A percentile compares a stretch with the other conserved stretches of the same genome.
phyloP scores from a whole-genome alignment of 2,329 filamentous ascomycete species.

The Pseudogymnoascus sp. region DNA sequence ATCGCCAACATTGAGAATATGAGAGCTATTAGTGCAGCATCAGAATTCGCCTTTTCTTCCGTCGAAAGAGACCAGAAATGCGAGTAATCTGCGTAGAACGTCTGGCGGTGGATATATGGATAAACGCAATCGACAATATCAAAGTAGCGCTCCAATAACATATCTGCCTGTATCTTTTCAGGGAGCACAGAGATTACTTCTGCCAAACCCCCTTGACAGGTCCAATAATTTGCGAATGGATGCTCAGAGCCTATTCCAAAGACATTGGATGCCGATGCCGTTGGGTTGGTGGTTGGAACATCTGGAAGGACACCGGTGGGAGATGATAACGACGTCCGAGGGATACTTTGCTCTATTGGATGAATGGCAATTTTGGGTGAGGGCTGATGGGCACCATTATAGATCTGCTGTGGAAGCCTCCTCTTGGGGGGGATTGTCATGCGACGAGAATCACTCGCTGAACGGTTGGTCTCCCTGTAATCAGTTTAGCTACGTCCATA shows the following conservation, averaged over 20 bases:
- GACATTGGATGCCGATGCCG: conserved; percentile 65
- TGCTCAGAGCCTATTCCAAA: conserved; percentile 76
- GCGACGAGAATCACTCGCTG: conserved; percentile 44
- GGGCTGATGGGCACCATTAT: conserved; percentile 16
- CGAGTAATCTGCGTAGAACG: conserved; percentile 71
- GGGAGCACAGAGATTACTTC: conserved; percentile 72
- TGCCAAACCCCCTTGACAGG: conserved; percentile 63
- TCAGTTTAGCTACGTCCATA: background rate
- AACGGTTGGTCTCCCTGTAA: conserved; percentile 49
- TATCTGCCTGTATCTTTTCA: conserved; percentile 67
- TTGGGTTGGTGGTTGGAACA: conserved; percentile 62
- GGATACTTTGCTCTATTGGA: conserved; percentile 33
- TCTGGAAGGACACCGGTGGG: conserved; percentile 59
- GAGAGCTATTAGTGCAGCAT: conserved; percentile 63
- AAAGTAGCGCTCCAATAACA: conserved; percentile 56
- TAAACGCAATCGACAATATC: conserved; percentile 73
- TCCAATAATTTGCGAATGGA: conserved; percentile 81
- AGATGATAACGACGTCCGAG: conserved; percentile 28
- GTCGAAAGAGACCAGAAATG: conserved; percentile 61
- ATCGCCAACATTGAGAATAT: conserved; percentile 72
- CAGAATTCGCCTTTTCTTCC: conserved; percentile 51
- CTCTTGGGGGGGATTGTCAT: conserved; percentile 53
- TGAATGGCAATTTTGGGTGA: conserved; percentile 51
- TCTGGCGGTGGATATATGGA: conserved; percentile 68
- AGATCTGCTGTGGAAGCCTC: conserved; percentile 27